Conservation (phyloP, 768 basidiomycete species). For the Amanita exitialis region DNA sequence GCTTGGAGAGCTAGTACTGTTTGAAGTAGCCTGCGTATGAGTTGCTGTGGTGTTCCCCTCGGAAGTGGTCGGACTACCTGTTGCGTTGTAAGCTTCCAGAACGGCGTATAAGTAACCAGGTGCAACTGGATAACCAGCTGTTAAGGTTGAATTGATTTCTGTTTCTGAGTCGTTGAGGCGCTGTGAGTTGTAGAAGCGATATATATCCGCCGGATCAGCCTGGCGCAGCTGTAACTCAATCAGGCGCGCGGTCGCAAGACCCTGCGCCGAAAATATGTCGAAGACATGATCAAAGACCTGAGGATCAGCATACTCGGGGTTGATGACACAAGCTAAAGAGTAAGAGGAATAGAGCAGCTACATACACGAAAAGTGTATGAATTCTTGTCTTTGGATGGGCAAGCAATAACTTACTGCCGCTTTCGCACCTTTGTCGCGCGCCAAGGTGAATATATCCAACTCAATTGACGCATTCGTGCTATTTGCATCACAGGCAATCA, state of each 20-base stretch:
- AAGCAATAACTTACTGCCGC: constrained; percentile 48
- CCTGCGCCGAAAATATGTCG: constrained; percentile 70
- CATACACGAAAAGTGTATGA: background rate
- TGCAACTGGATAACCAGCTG: constrained; percentile 28
- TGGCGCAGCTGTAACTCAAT: constrained; percentile 53
- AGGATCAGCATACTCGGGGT: constrained; percentile 56
- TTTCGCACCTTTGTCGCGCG: constrained; percentile 66
- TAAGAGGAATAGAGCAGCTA: constrained; percentile 73
- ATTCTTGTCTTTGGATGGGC: background rate
- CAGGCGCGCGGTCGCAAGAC: constrained; percentile 44
- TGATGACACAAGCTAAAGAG: constrained; percentile 68
- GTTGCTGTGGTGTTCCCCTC: constrained; percentile 15
- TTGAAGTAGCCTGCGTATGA: constrained; percentile 13
- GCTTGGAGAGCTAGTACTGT: constrained; percentile 18
- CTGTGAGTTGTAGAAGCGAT: constrained; percentile 47
- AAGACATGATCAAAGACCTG: constrained; percentile 59
- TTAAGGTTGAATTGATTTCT: constrained; percentile 33
- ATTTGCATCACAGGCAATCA: constrained; percentile 77
- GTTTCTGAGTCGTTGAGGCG: constrained; percentile 45
- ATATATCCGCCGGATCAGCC: constrained; percentile 40
- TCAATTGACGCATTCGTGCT: constrained; percentile 50
- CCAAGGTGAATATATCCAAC: constrained; percentile 76
- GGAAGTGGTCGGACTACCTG: constrained; percentile 17
- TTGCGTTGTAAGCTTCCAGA: constrained; percentile 55
- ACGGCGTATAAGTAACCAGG: constrained; percentile 65